Evolutionary conservation across 2,329 filamentous ascomycete genomes (phyloP).

Genomic region (Ophiostoma montium): DNA sequence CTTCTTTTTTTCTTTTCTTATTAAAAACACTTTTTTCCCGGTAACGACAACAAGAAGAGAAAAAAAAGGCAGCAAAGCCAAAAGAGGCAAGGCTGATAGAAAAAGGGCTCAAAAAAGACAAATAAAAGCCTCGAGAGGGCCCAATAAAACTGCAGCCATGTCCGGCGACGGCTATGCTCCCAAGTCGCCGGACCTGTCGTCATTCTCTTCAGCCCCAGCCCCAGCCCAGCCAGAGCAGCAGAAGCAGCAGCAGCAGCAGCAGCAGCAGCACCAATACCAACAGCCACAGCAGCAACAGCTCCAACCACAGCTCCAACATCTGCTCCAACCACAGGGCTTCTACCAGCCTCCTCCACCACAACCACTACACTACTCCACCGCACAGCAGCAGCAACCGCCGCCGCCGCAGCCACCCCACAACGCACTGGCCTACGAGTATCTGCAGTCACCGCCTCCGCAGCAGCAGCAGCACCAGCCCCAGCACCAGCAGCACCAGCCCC

Average conservation of each 20-base stretch:
- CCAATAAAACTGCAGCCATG: conserved; percentile 23
- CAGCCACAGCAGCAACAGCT: conserved; percentile 4
- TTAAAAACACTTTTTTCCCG: too few species aligned
- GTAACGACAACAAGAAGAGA: neutral
- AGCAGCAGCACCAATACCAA: neutral
- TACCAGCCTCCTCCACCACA: conserved; percentile 9
- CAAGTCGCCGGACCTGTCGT: conserved; percentile 45
- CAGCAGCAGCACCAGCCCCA: conserved; percentile 3
- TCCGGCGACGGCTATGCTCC: conserved; percentile 40
- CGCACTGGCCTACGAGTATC: conserved; percentile 3
- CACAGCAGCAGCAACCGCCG: conserved; percentile 2
- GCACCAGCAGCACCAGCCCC: neutral
- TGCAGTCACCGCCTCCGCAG: conserved; percentile 14
- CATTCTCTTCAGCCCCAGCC: conserved; percentile 30
- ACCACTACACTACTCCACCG: conserved; percentile 5
- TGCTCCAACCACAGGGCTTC: conserved; percentile 3
- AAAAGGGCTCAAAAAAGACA: too few species aligned
- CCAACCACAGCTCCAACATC: neutral
- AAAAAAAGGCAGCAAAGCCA: neutral
- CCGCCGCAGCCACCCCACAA: conserved; percentile 4
- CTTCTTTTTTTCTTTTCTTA: neutral
- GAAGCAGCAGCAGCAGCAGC: conserved; percentile 8
- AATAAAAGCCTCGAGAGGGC: too few species aligned
- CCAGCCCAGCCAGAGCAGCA: conserved; percentile 16
- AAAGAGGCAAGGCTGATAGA: neutral